phyloP scores from a whole-genome alignment of 768 basidiomycete species.

The Hygrocybe coccinea region DNA sequence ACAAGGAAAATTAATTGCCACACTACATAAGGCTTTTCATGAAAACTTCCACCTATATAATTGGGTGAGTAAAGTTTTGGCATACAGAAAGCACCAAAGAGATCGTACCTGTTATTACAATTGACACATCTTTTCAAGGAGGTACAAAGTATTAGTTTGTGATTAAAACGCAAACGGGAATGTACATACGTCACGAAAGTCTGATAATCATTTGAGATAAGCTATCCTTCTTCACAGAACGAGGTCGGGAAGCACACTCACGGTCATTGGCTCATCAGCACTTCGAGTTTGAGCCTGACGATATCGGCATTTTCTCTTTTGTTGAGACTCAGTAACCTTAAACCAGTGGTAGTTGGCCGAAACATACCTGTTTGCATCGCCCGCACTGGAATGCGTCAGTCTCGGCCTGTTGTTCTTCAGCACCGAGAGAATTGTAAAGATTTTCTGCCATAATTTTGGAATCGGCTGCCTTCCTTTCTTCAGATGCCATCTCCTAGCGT shows the following conservation, averaged over 20 bases:
- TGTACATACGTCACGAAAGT: constrained; percentile 78
- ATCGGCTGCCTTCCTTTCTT: constrained; percentile 82
- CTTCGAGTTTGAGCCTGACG: constrained; percentile 96
- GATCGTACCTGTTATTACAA: constrained; percentile 44
- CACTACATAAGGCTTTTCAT: too few species aligned
- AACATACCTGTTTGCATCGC: constrained; percentile 79
- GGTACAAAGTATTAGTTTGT: constrained; percentile 1
- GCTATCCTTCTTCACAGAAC: not conserved
- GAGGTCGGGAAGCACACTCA: constrained; percentile 35
- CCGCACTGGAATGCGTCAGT: constrained; percentile 97
- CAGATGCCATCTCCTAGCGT: constrained; percentile 88
- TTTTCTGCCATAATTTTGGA: constrained; percentile 80
- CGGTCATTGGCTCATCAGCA: constrained; percentile 98
- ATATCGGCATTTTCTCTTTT: constrained; percentile 79
- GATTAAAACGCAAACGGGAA: not conserved
- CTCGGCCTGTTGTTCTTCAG: constrained; percentile 85
- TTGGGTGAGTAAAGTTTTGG: not conserved
- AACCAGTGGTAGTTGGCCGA: not conserved
- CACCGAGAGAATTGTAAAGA: constrained; percentile 85
- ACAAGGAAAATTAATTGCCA: too few species aligned
- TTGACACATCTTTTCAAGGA: constrained; percentile 49
- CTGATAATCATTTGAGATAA: constrained; percentile 30
- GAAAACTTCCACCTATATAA: constrained; percentile 39
- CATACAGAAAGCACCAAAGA: not conserved
- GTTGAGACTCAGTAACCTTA: constrained; percentile 3